Evolutionary conservation across 2,329 filamentous ascomycete genomes (phyloP), one percentile per base, ranked within the genome.

Genomic region (Cadophora gregata): DNA sequence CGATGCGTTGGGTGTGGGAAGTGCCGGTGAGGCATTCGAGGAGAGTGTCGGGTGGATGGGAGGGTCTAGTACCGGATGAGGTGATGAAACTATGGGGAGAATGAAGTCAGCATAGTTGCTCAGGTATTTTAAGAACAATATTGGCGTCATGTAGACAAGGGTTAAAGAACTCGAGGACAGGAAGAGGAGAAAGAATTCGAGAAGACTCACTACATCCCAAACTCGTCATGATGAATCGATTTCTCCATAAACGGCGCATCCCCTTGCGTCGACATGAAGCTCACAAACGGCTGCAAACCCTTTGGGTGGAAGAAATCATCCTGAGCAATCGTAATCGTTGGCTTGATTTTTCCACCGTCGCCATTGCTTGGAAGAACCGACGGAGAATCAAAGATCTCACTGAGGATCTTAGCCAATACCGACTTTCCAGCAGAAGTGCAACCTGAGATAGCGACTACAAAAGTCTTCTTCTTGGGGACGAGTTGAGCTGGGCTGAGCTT

Each of bases 401-500:
- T 45, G 5, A 75, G 64, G 21, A 74, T 64, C n/a, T 67, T 47
- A 3, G 73, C 64, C 8, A 75, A 59, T 0, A 68, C 68, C 1
- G 69, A 72, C 59, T 75, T 75, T 8, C 74, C 74, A n/a, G 69
- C 67, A 8, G 69, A 72, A 1, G 73, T 65, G 31, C 63, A 62
- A 9, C 74, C 74, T 1, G 68, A 69, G 10, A 75, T 72, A 19
- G 63, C 72, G 12, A 74, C 68, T 25, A 71, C 53, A 12, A 70
- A 63, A 21, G 48, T 42, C 56, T 66, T 68, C 27, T 50, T 64
- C 24, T 48, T 60, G 25, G 21, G 6, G 21, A 10, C 16, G 27
- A 53, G 4, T 16, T 31, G 4, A n/a, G 14, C 14, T 31, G 50
- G 19, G 50, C 14, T 19, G 8, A 53, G 19, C 14, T 31, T 31